These are phyloP conservation scores for Penicillium verrucosum DNA, from an alignment of 2,329 filamentous ascomycete genomes.

Conservation along the genomic window DNA sequence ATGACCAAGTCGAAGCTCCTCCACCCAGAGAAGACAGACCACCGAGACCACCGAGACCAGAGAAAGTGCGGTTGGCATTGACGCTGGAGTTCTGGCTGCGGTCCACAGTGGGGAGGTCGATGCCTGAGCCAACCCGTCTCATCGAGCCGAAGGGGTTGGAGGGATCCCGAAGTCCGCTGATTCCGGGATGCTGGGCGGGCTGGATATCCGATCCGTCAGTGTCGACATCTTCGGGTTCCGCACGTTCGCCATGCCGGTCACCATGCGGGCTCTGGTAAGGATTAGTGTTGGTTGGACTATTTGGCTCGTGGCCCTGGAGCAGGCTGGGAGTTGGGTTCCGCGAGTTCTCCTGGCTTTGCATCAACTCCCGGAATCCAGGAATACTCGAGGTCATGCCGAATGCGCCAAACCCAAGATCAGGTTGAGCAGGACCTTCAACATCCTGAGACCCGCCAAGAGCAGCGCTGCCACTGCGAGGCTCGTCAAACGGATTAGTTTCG, in stretches of 20 bases:
- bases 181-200: constrained; percentile 49
- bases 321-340: constrained; percentile 55
- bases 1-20: constrained; percentile 46
- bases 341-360: constrained; percentile 57
- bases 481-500: constrained; percentile 51
- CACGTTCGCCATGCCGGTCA: constrained; percentile 50
- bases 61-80: constrained; percentile 68
- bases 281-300: constrained; percentile 93
- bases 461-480: constrained; percentile 58
- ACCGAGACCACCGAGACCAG: constrained; percentile 53
- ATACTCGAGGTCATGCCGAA: constrained; percentile 60
- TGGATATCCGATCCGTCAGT: constrained; percentile 54
- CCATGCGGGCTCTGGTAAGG: constrained; percentile 89
- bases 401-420: constrained; percentile 56
- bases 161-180: constrained; percentile 54
- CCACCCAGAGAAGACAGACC: constrained; percentile 54
- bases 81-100: constrained; percentile 91
- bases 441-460: constrained; percentile 74
- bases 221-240: constrained; percentile 61
- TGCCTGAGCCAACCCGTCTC: constrained; percentile 53
- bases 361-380: constrained; percentile 55
- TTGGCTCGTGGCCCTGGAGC: constrained; percentile 60
- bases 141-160: constrained; percentile 53
- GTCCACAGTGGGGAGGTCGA: constrained; percentile 66
- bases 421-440: constrained; percentile 36